Evolutionary conservation across 2,329 filamentous ascomycete genomes (phyloP).

Genomic region (Fusarium sp.): DNA sequence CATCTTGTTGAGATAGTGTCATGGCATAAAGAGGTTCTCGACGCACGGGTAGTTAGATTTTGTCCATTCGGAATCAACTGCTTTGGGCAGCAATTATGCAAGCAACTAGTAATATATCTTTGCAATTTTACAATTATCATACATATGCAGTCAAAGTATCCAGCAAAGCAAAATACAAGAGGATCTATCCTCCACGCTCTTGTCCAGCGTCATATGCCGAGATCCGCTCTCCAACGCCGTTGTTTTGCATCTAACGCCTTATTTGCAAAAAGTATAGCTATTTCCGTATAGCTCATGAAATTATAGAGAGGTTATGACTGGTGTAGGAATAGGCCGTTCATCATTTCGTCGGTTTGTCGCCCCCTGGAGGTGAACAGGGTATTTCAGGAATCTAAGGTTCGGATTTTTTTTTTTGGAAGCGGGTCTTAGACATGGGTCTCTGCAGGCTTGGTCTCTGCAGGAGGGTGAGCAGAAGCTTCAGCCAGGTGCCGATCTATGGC

Average conservation of each 20-base stretch:
- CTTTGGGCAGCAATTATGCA: constrained; percentile 1
- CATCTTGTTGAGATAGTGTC: background rate
- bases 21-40: background rate
- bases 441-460: constrained; percentile 3
- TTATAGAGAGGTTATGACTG: constrained; percentile 8
- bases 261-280: constrained; percentile 3
- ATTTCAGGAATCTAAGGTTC: background rate
- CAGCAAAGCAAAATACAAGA: constrained; percentile 7
- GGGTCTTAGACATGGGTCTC: background rate
- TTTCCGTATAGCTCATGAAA: background rate
- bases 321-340: constrained; percentile 9
- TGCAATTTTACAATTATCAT: constrained; percentile 11
- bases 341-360: constrained; percentile 14
- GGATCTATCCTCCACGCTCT: background rate
- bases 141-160: constrained; percentile 15
- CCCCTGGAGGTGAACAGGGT: constrained; percentile 3
- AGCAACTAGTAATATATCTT: constrained; percentile 18
- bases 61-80: background rate
- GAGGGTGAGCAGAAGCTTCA: constrained; percentile 34
- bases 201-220: background rate
- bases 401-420: background rate
- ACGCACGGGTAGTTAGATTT: background rate
- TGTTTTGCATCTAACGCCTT: constrained; percentile 29
- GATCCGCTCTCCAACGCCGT: constrained; percentile 28
- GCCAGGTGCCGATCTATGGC: constrained; percentile 43